These are phyloP conservation scores for Pichia sp. DNA, from an alignment of 1,139 yeast genomes.

Conservation along the genomic window DNA sequence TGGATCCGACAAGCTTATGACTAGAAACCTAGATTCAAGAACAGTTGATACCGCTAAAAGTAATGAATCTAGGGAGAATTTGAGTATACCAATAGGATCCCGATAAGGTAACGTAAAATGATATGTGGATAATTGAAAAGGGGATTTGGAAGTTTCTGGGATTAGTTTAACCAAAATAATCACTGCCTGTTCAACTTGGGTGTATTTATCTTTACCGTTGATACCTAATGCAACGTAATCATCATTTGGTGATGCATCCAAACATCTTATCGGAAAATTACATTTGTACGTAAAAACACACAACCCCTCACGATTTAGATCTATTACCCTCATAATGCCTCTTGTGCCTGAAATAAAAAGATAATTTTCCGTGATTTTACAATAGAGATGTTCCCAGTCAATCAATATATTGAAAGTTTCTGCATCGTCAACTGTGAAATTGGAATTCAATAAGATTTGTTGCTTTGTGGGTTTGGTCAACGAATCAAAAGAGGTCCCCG, in stretches of 20 bases:
- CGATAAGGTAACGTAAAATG: slow-evolving; percentile 76
- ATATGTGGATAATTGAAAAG: slow-evolving; percentile 20
- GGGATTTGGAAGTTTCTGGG: slow-evolving; percentile 4
- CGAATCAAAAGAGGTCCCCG: slow-evolving; percentile 41
- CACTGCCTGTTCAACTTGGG: slow-evolving; percentile 73
- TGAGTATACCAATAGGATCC: slow-evolving; percentile 71
- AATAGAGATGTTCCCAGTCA: slow-evolving; percentile 60
- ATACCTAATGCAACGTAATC: slow-evolving; percentile 71
- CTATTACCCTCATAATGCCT: slow-evolving; percentile 63
- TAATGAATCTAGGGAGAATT: slow-evolving; percentile 63
- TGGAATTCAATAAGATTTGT: slow-evolving; percentile 22
- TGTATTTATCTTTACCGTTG: slow-evolving; percentile 65
- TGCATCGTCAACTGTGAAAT: slow-evolving; percentile 17
- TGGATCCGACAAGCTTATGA: slow-evolving; percentile 59
- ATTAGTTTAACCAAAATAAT: slow-evolving; percentile 38
- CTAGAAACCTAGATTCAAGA: slow-evolving; percentile 70
- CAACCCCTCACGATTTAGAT: slow-evolving; percentile 48
- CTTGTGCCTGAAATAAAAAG: slow-evolving; percentile 67
- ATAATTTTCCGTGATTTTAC: slow-evolving; percentile 54
- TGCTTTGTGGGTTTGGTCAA: slow-evolving; percentile 24
- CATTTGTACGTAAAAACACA: slow-evolving; percentile 65
- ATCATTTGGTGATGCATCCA: slow-evolving; percentile 62
- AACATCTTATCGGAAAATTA: slow-evolving; percentile 70
- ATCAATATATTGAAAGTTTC: slow-evolving; percentile 19
- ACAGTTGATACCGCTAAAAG: slow-evolving; percentile 79